Evolutionary conservation across 176 grass and related monocot species (phyloP), one percentile per base, ranked within the genome.

Genomic region (Cymbopogon citratus): DNA sequence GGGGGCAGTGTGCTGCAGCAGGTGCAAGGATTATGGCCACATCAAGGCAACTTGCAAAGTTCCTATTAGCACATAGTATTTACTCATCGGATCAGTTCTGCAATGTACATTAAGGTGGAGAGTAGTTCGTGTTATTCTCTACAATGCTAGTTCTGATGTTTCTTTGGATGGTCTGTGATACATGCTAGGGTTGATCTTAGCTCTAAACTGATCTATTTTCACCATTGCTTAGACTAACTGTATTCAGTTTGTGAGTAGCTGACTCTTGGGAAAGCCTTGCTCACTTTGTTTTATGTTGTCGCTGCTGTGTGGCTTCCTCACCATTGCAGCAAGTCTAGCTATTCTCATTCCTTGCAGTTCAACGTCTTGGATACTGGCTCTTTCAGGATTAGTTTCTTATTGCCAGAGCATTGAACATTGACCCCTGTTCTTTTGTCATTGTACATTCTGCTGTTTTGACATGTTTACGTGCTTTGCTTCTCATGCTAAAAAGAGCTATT

Each of bases 41-140:
- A 95, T 95, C 52, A 99, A 99, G 71, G 85, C 87, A 27, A 95
- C 90, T 74, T 95, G 91, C 77, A 92, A 90, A 80, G 86, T 94
- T 78, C 84, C 86, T 82, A 72, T 84, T 63, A 74, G 15, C n/a
- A 69, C 70, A 25, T 85, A 48, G 74, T 65, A 15, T 25, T 46
- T 80, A 28, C 2, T 59, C 66, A 56, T 72, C 12, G 2, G 31
- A 69, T 81, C 41, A 45, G 77, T 61, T 79, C 45, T 83, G 79
- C 16, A 66, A 78, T 86, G 83, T 90, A 78, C 67, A 78, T 81
- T 86, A 73, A 51, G 74, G 45, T 68, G 46, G 83, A 73, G 35
- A 66, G 45, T 77, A 72, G 26, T 38, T 77, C 33, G 15, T 6
- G 43, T 8, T 79, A 61, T 82, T 65, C 67, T 62, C 36, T 49